Evolutionary conservation across 306 rosid species (phyloP), one percentile per base, ranked within the genome.

Genomic region (Prunus campanulata): DNA sequence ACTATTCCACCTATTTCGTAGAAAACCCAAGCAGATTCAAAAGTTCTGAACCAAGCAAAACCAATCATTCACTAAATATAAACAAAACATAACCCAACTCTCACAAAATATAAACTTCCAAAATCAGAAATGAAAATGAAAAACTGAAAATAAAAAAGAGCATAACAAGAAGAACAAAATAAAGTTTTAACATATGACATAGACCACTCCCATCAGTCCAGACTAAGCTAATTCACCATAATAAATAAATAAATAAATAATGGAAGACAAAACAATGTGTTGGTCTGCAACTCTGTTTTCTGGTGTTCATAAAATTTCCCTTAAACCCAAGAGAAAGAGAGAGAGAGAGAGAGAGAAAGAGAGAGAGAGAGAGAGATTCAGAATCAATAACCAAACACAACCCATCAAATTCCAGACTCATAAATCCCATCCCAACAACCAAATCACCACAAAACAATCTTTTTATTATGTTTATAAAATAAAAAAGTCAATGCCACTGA

Each of bases 401-500:
- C 62, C 74, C 47, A 70, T 19, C 62, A 70, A 50, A 27, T 18
- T 3, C 20, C 74, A 51, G 54, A 70, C 30, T 29, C 75, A 54
- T 15, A 32, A 9, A 71, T 18, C 18, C 14, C 62, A 29, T 4
- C 18, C 35, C 55, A 14, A 5, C 66, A 44, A 20, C 42, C 49
- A 57, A 24, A 42, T 16, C 49, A 13, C 51, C 48, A 48, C 30
- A 11, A 68, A 15, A 49, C 15, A 46, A 22, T 10, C 3, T 3
- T 8, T 55, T 8, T 39, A 39, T 6, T 39, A 39, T 56, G 10
- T 1, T 18, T 42, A 22, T 0, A n/a, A 1, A 20, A 5, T 3
- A 12, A 15, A 2, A 48, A 8, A 25, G 65, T 24, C 2, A 24
- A 73, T 8, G 16, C 65, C 46, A 62, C 42, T 14, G 25, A 18